These are phyloP conservation scores for Lippia alba DNA, from an alignment of 305 asterid species.

Conservation along the genomic window DNA sequence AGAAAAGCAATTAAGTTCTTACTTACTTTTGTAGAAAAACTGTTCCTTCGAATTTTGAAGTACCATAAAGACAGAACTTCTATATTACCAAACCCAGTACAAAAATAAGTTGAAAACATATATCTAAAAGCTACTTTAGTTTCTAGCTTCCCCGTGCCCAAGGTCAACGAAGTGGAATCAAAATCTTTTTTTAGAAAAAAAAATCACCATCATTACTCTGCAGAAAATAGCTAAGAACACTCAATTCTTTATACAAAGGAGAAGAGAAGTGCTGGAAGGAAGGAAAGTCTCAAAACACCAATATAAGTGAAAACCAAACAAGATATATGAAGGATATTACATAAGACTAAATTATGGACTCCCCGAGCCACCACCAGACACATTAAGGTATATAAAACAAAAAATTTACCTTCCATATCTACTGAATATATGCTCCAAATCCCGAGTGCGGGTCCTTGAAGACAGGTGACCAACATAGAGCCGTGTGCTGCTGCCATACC, in stretches of 20 bases:
- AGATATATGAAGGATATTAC: neutral
- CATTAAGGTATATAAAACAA: constrained; percentile 5
- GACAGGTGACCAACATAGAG: constrained; percentile 77
- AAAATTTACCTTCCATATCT: constrained; percentile 67
- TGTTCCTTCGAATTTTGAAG: constrained; percentile 11
- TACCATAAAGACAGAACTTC: neutral
- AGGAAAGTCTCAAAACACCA: neutral
- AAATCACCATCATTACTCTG: neutral
- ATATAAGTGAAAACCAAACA: neutral
- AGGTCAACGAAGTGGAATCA: neutral
- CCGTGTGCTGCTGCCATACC: constrained; percentile 58
- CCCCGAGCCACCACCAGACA: neutral
- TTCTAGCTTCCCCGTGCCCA: neutral
- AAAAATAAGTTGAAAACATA: neutral
- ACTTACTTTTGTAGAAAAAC: neutral
- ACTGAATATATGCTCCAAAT: constrained; percentile 64
- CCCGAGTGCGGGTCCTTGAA: constrained; percentile 68
- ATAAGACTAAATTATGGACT: neutral
- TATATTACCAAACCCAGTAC: neutral
- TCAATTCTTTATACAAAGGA: constrained; percentile 3
- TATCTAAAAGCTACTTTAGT: neutral
- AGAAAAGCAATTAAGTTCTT: constrained; percentile 35
- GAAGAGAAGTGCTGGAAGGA: neutral
- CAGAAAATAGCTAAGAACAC: neutral
- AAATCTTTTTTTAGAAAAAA: neutral